phyloP scores from a whole-genome alignment of 2,329 filamentous ascomycete species.

The Calonectria crousiana region DNA sequence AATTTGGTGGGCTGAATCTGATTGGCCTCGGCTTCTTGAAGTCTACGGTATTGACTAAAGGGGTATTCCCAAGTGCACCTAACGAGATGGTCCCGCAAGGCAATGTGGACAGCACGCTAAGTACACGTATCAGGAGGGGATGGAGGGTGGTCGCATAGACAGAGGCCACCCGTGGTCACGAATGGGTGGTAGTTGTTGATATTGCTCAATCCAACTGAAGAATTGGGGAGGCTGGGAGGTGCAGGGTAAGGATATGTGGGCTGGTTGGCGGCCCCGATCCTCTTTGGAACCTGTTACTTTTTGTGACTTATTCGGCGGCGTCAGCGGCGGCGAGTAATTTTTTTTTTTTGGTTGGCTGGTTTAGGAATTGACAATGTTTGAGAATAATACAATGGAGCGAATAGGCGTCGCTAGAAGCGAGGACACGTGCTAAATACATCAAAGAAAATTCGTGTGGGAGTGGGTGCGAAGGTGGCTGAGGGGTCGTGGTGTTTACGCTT shows the following conservation, averaged over 20 bases:
- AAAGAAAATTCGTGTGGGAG: background rate
- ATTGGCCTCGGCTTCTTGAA: background rate
- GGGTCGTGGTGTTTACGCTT: background rate
- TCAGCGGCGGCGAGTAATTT: background rate
- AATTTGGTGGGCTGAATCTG: background rate
- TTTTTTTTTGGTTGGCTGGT: background rate
- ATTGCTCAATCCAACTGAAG: conserved; percentile 1
- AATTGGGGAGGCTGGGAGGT: conserved; percentile 43
- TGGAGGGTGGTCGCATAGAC: conserved; percentile 39
- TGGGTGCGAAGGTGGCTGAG: background rate
- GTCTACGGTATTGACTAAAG: conserved; percentile 8
- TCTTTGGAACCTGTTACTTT: background rate
- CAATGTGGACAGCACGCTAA: background rate
- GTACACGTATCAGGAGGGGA: conserved; percentile 29
- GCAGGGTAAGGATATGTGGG: conserved; percentile 31
- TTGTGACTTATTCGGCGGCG: background rate
- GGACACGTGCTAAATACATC: no score
- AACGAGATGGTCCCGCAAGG: background rate
- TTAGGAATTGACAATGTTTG: background rate
- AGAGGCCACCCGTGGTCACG: conserved; percentile 40
- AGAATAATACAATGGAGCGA: background rate
- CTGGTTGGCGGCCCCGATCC: background rate
- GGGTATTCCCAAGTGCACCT: background rate
- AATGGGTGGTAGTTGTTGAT: conserved; percentile 33
- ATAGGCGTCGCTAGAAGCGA: background rate